Evolutionary conservation across 306 rosid species (phyloP), one percentile per base, ranked within the genome.

Genomic region (Rosa rugosa): DNA sequence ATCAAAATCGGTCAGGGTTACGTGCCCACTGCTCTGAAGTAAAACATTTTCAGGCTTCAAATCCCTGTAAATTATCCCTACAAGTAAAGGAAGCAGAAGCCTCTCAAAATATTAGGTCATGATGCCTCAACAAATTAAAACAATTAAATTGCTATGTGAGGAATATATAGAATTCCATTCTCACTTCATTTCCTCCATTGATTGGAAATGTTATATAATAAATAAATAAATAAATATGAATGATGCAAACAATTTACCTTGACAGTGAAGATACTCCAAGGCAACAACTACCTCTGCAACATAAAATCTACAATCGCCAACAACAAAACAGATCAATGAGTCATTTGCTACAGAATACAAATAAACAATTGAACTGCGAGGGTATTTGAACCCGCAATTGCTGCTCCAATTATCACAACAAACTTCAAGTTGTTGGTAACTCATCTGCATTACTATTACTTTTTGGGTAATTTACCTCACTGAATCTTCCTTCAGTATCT

Each of bases 221-320:
- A 47, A 6, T 50, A 38, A 31, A 54, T 54, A 20, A 47, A 6
- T 50, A 38, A 25, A 11, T 45, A 11, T 16, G 46, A 44, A 57
- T 69, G 59, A 17, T 41, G n/a, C 44, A 53, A 54, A 63, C 11
- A 70, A 77, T 78, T 77, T 75, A 95, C 99, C 99, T 82, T 86
- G 97, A 85, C 98, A 95, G 80, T 95, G 99, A 79, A 95, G 99
- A 82, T 95, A 95, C 90, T 95, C 99, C 91, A 95, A 83, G 67
- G 98, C 99, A 76, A 93, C 76, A 64, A 93, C 75, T 63, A 95
- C 94, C 86, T 95, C 99, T 66, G 91, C 91, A 68, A 93, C 93
- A 81, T 90, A 95, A 87, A 95, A 95, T 87, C 99, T 95, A 73
- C 78, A 60, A 69, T 76, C 79, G 77, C 47, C 54, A 59, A 50